These are phyloP conservation scores for Melampsora allii-populina DNA, from an alignment of 1,284 basidiomycete species.

Conservation along the genomic window DNA sequence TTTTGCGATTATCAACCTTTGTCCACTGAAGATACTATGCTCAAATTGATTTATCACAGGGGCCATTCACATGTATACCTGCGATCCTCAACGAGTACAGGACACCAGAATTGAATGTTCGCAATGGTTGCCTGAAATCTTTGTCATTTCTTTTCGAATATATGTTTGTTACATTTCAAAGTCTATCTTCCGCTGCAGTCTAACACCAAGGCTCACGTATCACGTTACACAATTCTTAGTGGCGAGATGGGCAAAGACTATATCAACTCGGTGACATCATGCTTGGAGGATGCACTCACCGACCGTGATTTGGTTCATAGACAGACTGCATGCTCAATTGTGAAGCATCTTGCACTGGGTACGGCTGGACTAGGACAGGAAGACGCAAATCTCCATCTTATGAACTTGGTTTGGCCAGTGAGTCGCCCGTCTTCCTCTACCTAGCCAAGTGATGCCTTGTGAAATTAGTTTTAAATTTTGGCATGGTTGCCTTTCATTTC, in stretches of 20 bases:
- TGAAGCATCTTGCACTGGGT: constrained; percentile 95
- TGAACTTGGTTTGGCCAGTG: constrained; percentile 97
- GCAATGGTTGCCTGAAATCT: constrained; percentile 98
- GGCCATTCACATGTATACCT: constrained; percentile 94
- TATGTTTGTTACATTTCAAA: constrained; percentile 56
- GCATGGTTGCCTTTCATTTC: constrained; percentile 7
- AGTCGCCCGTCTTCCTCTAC: not conserved
- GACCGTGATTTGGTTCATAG: constrained; percentile 98
- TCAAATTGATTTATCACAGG: constrained; percentile 8
- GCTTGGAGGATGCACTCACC: constrained; percentile 95
- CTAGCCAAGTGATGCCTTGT: not conserved
- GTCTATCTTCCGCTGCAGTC: too few relatives aligned
- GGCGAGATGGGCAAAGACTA: constrained; percentile 99
- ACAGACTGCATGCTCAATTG: constrained; percentile 97
- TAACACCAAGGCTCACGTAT: not conserved
- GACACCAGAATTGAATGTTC: constrained; percentile 90
- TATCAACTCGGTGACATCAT: constrained; percentile 91
- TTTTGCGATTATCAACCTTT: not conserved
- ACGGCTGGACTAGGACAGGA: constrained; percentile 96
- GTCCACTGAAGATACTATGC: constrained; percentile 82
- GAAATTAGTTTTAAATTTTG: not conserved
- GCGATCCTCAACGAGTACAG: constrained; percentile 99
- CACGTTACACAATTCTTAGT: constrained; percentile 18
- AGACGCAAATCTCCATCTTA: constrained; percentile 93
- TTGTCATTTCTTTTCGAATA: constrained; percentile 99